Conservation (phyloP, 2,329 filamentous ascomycete species). For the Trichophyton schoenleinii region DNA sequence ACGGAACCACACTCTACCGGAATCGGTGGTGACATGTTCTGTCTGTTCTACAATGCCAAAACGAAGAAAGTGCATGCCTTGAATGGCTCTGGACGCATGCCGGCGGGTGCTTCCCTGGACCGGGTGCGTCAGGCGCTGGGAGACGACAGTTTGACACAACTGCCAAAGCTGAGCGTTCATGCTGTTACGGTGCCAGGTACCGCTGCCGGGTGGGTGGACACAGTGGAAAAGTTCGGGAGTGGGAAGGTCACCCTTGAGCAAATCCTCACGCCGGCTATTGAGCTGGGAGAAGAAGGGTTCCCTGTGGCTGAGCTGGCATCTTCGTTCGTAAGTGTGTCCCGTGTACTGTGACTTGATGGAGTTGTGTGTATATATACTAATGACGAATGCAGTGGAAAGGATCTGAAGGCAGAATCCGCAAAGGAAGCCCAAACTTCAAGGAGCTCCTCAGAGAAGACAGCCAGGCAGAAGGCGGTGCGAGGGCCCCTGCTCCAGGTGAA, state of each 20-base stretch:
- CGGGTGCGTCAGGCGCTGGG: conserved; percentile 57
- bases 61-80: conserved; percentile 70
- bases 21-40: conserved; percentile 96
- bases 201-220: conserved; percentile 85
- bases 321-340: conserved; percentile 45
- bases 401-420: conserved; percentile 50
- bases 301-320: conserved; percentile 73
- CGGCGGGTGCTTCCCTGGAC: conserved; percentile 55
- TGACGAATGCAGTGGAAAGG: conserved; percentile 51
- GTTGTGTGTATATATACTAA: not conserved
- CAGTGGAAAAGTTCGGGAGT: conserved; percentile 77
- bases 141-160: conserved; percentile 46
- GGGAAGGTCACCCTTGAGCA: conserved; percentile 65
- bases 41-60: conserved; percentile 76
- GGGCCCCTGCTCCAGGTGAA: conserved; percentile 68
- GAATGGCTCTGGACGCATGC: conserved; percentile 85
- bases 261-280: conserved; percentile 70
- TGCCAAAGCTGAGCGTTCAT: conserved; percentile 66
- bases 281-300: conserved; percentile 76
- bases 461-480: conserved; percentile 52
- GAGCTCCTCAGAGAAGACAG: conserved; percentile 80
- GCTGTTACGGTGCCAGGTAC: conserved; percentile 81
- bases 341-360: not conserved
- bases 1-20: conserved; percentile 89
- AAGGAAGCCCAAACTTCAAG: conserved; percentile 69